Evolutionary conservation across 495 filamentous ascomycete species (phyloP).

Genomic region (Annulohypoxylon nitens): DNA sequence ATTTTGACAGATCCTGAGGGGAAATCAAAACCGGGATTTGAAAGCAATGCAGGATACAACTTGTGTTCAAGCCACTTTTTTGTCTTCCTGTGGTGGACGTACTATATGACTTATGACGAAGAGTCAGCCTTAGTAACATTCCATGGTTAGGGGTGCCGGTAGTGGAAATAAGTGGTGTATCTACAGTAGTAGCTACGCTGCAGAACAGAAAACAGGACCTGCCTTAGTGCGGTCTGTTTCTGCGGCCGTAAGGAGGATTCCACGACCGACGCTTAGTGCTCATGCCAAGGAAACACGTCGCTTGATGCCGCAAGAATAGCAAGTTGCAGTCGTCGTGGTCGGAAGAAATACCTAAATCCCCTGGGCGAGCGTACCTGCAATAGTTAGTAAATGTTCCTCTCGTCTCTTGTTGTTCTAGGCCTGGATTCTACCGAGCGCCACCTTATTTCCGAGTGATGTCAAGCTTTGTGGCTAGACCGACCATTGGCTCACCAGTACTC

Average conservation of each 20-base stretch:
- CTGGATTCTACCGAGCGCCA: slow-evolving; percentile 38
- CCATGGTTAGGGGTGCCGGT: slow-evolving; percentile 15
- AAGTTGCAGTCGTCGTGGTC: slow-evolving; percentile 26
- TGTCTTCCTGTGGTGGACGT: slow-evolving; percentile 3
- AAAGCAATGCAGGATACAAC: slow-evolving; percentile 13
- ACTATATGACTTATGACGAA: slow-evolving; percentile 12
- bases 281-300: slow-evolving; percentile 36
- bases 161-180: slow-evolving; percentile 21
- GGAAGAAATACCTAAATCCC: slow-evolving; percentile 36
- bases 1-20: slow-evolving; percentile 13
- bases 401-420: slow-evolving; percentile 13
- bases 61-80: slow-evolving; percentile 17
- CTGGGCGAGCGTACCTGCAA: slow-evolving; percentile 8
- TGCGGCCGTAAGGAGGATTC: slow-evolving; percentile 44
- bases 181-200: slow-evolving; percentile 33
- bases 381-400: slow-evolving; percentile 3
- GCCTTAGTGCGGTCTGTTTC: slow-evolving; percentile 39
- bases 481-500: slow-evolving; percentile 31
- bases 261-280: slow-evolving; percentile 31
- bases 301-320: slow-evolving; percentile 22
- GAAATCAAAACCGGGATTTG: slow-evolving; percentile 15
- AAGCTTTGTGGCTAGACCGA: slow-evolving; percentile 18
- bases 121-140: slow-evolving; percentile 13
- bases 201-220: slow-evolving; percentile 45
- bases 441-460: slow-evolving; percentile 38